Conservation (phyloP, 129 eudicot genomes). For the Rutidosis leptorrhynchoides region DNA sequence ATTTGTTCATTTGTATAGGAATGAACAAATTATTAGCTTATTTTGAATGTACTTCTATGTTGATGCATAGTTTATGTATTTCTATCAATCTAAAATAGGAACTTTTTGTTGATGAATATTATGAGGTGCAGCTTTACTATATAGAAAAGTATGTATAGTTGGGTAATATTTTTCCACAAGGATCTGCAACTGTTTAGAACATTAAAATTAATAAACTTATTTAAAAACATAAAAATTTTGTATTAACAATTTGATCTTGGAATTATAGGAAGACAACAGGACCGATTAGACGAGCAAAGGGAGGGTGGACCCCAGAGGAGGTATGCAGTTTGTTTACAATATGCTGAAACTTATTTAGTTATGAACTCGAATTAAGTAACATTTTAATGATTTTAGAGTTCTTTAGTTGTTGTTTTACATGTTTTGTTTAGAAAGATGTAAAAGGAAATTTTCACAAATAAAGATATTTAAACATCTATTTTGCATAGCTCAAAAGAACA, state of each 20-base stretch:
- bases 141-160: slow-evolving; percentile 2
- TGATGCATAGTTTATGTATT: slow-evolving; percentile 15
- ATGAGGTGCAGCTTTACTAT: slow-evolving; percentile 17
- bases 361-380: slow-evolving; percentile 12
- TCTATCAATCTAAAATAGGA: slow-evolving; percentile 14
- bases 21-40: not conserved
- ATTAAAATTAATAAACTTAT: slow-evolving; percentile 13
- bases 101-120: not conserved
- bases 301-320: slow-evolving; percentile 99
- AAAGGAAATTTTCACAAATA: not conserved
- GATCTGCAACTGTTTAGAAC: slow-evolving; percentile 4
- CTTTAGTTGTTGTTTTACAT: not conserved
- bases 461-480: not conserved
- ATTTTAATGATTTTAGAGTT: slow-evolving; percentile 2
- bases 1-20: slow-evolving; percentile 13
- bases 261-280: slow-evolving; percentile 82
- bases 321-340: slow-evolving; percentile 38
- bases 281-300: slow-evolving; percentile 96
- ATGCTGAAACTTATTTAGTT: slow-evolving; percentile 6
- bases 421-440: not conserved
- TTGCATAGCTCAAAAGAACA: not conserved
- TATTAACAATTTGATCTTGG: slow-evolving; percentile 21
- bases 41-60: slow-evolving; percentile 10
- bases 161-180: slow-evolving; percentile 10
- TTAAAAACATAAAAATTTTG: slow-evolving; percentile 16